These are phyloP conservation scores for Halophytophthora batemanensis DNA, from an alignment of 352 stramenopile genomes.

Conservation along the genomic window DNA sequence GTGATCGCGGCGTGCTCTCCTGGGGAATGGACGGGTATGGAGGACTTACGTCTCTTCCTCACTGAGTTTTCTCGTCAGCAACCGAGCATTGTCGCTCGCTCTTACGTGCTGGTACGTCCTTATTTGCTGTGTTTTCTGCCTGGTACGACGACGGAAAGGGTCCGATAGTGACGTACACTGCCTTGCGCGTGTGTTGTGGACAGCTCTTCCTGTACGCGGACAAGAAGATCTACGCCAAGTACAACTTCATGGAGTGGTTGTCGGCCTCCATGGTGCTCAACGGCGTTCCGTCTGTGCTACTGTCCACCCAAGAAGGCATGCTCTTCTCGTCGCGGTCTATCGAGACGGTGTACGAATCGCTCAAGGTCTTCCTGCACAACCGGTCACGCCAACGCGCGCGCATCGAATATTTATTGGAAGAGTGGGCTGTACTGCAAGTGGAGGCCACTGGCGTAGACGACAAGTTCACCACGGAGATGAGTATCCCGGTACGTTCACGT, in stretches of 20 bases:
- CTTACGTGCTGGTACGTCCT: constrained; percentile 72
- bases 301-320: constrained; percentile 84
- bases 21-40: constrained; percentile 67
- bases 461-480: constrained; percentile 80
- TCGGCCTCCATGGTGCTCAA: constrained; percentile 79
- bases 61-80: constrained; percentile 66
- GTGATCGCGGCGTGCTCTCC: constrained; percentile 57
- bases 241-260: constrained; percentile 86
- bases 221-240: constrained; percentile 81
- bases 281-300: constrained; percentile 71
- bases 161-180: too few relatives aligned
- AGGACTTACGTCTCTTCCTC: constrained; percentile 79
- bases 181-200: constrained; percentile 2
- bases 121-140: not conserved
- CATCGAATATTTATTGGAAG: constrained; percentile 79
- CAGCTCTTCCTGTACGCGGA: constrained; percentile 84
- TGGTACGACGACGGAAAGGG: not conserved
- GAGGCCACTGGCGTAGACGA: constrained; percentile 74
- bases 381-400: constrained; percentile 74
- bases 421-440: constrained; percentile 73
- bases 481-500: constrained; percentile 56
- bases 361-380: constrained; percentile 80
- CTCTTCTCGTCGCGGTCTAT: constrained; percentile 71
- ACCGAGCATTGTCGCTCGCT: constrained; percentile 69
- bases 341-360: constrained; percentile 81